Evolutionary conservation across 305 asterid species (phyloP).

Genomic region (Rubia tinctorum): DNA sequence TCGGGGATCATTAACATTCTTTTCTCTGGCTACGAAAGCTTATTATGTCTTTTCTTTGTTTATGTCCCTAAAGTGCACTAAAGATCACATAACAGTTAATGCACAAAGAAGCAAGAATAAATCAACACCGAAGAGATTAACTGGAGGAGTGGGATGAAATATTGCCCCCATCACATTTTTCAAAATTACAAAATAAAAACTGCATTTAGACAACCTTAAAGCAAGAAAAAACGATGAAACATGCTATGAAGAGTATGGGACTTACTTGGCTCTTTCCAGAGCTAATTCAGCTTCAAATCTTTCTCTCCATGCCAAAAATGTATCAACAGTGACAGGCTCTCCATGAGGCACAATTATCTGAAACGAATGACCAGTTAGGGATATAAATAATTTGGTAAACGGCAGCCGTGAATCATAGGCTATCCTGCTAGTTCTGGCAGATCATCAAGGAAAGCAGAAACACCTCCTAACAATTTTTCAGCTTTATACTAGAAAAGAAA

Average conservation of each 20-base stretch:
- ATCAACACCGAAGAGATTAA: neutral
- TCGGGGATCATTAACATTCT: neutral
- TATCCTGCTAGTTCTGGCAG: slow-evolving; percentile 3
- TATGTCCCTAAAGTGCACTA: neutral
- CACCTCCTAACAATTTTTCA: neutral
- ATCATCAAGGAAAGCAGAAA: neutral
- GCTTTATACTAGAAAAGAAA: neutral
- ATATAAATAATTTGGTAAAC: neutral
- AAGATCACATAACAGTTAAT: neutral
- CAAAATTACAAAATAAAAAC: neutral
- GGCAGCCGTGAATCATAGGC: neutral
- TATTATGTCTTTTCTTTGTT: neutral
- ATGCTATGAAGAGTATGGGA: slow-evolving; percentile 14
- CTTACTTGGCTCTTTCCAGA: slow-evolving; percentile 97
- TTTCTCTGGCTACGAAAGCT: neutral
- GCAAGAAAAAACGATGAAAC: slow-evolving; percentile 19
- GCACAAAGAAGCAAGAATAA: neutral
- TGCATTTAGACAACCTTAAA: slow-evolving; percentile 2
- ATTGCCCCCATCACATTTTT: neutral
- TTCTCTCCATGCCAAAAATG: slow-evolving; percentile 98
- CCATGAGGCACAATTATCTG: slow-evolving; percentile 96
- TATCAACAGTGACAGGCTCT: slow-evolving; percentile 92
- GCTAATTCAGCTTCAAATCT: slow-evolving; percentile 98
- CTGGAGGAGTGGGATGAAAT: neutral
- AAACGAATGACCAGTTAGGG: slow-evolving; percentile 20